Evolutionary conservation across 139 green algal genomes (phyloP), one percentile per base, ranked within the genome.

Genomic region (Chlamydomonas sphaeroides): DNA sequence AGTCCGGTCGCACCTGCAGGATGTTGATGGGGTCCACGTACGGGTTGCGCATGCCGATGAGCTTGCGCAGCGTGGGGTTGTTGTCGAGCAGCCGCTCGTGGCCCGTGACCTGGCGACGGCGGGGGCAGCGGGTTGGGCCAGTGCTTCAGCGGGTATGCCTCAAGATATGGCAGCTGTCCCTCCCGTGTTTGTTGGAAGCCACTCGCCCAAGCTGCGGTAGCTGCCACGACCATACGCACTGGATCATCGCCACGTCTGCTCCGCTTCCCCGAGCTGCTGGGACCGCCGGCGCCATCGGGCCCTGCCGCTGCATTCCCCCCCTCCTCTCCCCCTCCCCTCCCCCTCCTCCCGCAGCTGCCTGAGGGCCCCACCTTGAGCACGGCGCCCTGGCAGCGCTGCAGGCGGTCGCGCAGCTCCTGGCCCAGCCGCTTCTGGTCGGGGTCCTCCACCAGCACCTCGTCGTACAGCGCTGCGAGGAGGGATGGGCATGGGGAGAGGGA

Each of bases 21-120:
- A 98, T 93, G 92, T 98, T 99, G 85, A 98, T 93, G 45, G 96
- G 95, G 53, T 94, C 94, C 51, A 98, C 94, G 90, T 97, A 98
- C 20, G 95, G 94, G 41, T 93, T 92, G 65, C 97, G 92, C 89
- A 98, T 95, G 68, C 91, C 70, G 48, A 99, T 87, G 73, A 97
- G 94, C 53, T 93, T 85, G 76, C 94, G 90, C 84, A 99, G 91
- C 38, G 91, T 90, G 49, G 76, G 71, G 57, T 96, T 97, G 81
- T 92, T 89, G 57, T 89, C 88, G 67, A 92, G 90, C 78, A 98
- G 86, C 74, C 88, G 45, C 15, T 83, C 80, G 88, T 98, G 94
- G 28, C 94, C 93, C 74, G 94, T 91, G 59, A 98, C 78, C 80
- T 93, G 78, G 71, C 90, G 32, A 15, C 45, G n/a, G 36, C 15